Conservation (phyloP, 345 rosid genomes). For the Firmiana major region DNA sequence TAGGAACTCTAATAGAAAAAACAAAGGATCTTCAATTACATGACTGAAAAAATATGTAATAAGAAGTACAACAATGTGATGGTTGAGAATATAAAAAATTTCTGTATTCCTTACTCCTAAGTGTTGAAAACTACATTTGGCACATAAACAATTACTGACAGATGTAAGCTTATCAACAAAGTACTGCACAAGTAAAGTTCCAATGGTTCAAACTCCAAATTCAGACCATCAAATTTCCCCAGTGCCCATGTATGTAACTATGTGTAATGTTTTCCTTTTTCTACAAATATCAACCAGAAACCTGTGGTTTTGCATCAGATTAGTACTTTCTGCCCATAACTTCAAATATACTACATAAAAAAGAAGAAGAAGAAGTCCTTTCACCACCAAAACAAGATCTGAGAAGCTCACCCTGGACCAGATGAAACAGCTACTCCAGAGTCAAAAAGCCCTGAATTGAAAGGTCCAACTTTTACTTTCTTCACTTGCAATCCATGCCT, state of each 20-base stretch:
- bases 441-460: slow-evolving; percentile 74
- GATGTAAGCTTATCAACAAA: background rate
- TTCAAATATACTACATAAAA: background rate
- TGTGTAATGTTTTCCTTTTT: background rate
- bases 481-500: slow-evolving; percentile 47
- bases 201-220: background rate
- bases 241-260: background rate
- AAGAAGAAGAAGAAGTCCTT: background rate
- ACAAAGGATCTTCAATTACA: background rate
- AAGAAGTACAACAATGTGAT: background rate
- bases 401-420: slow-evolving; percentile 51
- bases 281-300: background rate
- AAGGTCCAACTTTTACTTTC: slow-evolving; percentile 93
- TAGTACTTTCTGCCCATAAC: background rate
- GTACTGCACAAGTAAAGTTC: background rate
- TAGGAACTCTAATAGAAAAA: slow-evolving; percentile 3
- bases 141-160: background rate
- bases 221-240: background rate
- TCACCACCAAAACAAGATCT: background rate
- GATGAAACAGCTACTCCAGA: slow-evolving; percentile 80
- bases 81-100: background rate
- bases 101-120: background rate
- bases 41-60: background rate
- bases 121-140: background rate
- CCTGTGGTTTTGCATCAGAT: background rate